Conservation (phyloP, 169 alveolate species). For the Plasmodium gaboni region DNA sequence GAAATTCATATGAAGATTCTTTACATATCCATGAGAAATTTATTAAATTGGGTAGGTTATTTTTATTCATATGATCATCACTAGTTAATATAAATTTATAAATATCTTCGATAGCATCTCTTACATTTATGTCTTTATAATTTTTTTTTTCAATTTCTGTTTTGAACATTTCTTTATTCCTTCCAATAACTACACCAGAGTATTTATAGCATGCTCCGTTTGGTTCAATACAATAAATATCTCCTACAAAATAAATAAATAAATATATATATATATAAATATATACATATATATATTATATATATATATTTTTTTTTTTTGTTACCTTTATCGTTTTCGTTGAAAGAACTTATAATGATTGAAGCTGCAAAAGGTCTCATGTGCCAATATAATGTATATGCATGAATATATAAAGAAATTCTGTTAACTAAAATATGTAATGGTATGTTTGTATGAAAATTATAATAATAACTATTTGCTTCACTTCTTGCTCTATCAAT, state of each 20-base stretch:
- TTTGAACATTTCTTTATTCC: slow-evolving; percentile 94
- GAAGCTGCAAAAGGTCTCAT: slow-evolving; percentile 96
- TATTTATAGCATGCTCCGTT: slow-evolving; percentile 94
- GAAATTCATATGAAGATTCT: slow-evolving; percentile 50
- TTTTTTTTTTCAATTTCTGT: slow-evolving; percentile 93
- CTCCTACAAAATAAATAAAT: slow-evolving; percentile 77
- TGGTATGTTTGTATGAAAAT: slow-evolving; percentile 92
- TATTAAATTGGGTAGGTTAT: slow-evolving; percentile 28
- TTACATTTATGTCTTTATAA: slow-evolving; percentile 72
- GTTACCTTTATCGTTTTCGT: slow-evolving; percentile 83
- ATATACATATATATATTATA: not conserved
- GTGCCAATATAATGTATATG: slow-evolving; percentile 92
- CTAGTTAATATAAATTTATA: slow-evolving; percentile 42
- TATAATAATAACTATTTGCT: slow-evolving; percentile 87
- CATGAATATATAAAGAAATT: slow-evolving; percentile 92
- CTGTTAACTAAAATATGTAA: slow-evolving; percentile 94
- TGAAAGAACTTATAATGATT: slow-evolving; percentile 89
- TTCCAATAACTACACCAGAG: slow-evolving; percentile 94
- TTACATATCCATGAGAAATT: slow-evolving; percentile 66
- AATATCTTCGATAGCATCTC: slow-evolving; percentile 73
- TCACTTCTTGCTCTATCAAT: slow-evolving; percentile 93
- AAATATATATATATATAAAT: not conserved
- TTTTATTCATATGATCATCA: slow-evolving; percentile 63
- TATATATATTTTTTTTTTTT: not conserved
- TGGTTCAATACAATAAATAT: slow-evolving; percentile 92